A percentile compares a stretch with the other conserved stretches of the same genome.
These are phyloP conservation scores for Dryas octopetala DNA, from an alignment of 306 rosid genomes.

Conservation along the genomic window DNA sequence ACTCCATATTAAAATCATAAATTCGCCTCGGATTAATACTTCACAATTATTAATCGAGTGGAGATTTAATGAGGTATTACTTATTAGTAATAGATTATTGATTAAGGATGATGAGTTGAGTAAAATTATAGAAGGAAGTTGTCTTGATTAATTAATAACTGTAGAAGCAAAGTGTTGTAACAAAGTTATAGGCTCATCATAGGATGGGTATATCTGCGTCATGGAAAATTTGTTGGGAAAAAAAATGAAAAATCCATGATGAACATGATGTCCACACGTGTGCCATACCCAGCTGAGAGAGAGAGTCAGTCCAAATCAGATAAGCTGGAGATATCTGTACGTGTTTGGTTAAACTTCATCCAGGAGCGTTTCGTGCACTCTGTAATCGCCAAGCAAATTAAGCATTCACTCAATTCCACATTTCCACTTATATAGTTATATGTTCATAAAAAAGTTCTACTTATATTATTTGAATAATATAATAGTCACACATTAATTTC, in stretches of 20 bases:
- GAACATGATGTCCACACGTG: slow-evolving; percentile 20
- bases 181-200: not conserved
- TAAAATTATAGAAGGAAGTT: too few species aligned
- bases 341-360: slow-evolving; percentile 14
- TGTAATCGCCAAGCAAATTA: not conserved
- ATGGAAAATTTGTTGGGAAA: not conserved
- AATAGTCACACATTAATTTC: too few species aligned
- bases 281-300: not conserved
- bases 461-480: too few species aligned
- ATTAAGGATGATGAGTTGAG: too few species aligned
- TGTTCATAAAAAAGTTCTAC: too few species aligned
- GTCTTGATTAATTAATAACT: too few species aligned
- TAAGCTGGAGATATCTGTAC: slow-evolving; percentile 22
- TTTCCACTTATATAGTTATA: too few species aligned
- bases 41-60: too few species aligned
- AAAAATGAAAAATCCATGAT: not conserved
- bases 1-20: too few species aligned
- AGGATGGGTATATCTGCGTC: not conserved
- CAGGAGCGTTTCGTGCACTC: slow-evolving; percentile 22
- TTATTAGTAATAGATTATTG: too few species aligned
- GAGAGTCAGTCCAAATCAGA: slow-evolving; percentile 10
- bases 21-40: too few species aligned
- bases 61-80: too few species aligned
- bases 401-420: not conserved
- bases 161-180: not conserved